Evolutionary conservation across 2,329 filamentous ascomycete species (phyloP).

Genomic region (Lizonia empirigonia): DNA sequence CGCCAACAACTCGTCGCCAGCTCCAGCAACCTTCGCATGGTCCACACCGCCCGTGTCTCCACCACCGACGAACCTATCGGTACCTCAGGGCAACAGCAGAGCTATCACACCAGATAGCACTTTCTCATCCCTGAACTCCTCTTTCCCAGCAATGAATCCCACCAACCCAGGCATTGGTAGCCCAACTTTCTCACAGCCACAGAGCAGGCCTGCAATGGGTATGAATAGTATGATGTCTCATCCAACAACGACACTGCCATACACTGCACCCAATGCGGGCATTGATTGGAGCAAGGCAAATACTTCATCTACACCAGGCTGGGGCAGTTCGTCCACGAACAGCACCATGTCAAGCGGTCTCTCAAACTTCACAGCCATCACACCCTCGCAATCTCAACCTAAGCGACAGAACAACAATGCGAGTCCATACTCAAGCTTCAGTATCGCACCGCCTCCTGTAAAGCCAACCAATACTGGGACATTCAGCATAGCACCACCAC

Average conservation of each 20-base stretch:
- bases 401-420: slow-evolving; percentile 24
- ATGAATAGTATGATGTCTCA: slow-evolving; percentile 42
- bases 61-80: slow-evolving; percentile 32
- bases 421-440: slow-evolving; percentile 43
- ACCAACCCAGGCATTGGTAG: slow-evolving; percentile 43
- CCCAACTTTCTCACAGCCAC: slow-evolving; percentile 45
- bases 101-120: slow-evolving; percentile 60
- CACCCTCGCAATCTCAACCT: slow-evolving; percentile 47
- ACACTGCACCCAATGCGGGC: slow-evolving; percentile 28
- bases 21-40: slow-evolving; percentile 55
- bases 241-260: slow-evolving; percentile 31
- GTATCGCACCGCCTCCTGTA: slow-evolving; percentile 47
- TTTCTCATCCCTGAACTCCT: slow-evolving; percentile 48
- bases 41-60: slow-evolving; percentile 50
- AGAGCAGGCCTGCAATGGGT: slow-evolving; percentile 39
- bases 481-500: slow-evolving; percentile 39
- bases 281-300: slow-evolving; percentile 43
- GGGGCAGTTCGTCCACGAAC: slow-evolving; percentile 28
- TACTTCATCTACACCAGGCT: slow-evolving; percentile 28
- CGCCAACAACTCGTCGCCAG: slow-evolving; percentile 34
- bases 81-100: slow-evolving; percentile 43
- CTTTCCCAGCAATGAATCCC: slow-evolving; percentile 45
- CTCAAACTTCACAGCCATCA: slow-evolving; percentile 60
- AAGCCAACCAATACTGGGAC: slow-evolving; percentile 22
- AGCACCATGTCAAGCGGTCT: slow-evolving; percentile 23